Evolutionary conservation across 2,329 filamentous ascomycete species (phyloP).

Genomic region (Colletotrichum paranaense): DNA sequence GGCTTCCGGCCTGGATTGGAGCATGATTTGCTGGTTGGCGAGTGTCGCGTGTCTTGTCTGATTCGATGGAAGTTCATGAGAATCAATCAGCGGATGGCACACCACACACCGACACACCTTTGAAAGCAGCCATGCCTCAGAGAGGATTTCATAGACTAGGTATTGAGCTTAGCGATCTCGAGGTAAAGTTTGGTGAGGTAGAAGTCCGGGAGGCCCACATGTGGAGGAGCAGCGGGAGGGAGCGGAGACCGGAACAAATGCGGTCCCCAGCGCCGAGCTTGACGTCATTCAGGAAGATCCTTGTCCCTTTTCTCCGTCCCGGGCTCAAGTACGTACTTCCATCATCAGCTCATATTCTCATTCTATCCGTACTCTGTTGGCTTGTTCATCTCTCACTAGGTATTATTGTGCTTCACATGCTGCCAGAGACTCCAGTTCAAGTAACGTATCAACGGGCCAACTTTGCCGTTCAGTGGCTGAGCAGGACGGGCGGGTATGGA

Average conservation of each 20-base stretch:
- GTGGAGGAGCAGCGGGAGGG: neutral
- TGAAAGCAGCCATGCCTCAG: conserved; percentile 5
- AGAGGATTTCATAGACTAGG: neutral
- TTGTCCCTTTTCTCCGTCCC: neutral
- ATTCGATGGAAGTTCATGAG: neutral
- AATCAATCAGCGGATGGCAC: neutral
- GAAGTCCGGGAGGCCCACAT: neutral
- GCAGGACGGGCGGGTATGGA: neutral
- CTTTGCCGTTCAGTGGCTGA: neutral
- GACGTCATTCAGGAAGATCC: conserved; percentile 21
- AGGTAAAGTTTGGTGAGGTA: neutral
- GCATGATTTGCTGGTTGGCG: neutral
- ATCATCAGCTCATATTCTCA: neutral
- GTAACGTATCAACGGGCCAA: neutral
- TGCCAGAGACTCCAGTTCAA: neutral
- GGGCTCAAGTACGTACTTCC: neutral
- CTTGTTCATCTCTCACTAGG: too few relatives aligned
- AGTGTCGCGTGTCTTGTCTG: conserved; percentile 7
- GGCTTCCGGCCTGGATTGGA: neutral
- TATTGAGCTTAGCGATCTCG: neutral
- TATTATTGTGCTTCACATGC: neutral
- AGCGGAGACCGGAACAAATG: conserved; percentile 14
- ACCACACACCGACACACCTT: conserved; percentile 6
- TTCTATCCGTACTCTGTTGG: too few relatives aligned
- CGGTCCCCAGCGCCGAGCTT: conserved; percentile 11